Evolutionary conservation across 2,329 filamentous ascomycete genomes (phyloP).

Genomic region (Venturia carpophila): DNA sequence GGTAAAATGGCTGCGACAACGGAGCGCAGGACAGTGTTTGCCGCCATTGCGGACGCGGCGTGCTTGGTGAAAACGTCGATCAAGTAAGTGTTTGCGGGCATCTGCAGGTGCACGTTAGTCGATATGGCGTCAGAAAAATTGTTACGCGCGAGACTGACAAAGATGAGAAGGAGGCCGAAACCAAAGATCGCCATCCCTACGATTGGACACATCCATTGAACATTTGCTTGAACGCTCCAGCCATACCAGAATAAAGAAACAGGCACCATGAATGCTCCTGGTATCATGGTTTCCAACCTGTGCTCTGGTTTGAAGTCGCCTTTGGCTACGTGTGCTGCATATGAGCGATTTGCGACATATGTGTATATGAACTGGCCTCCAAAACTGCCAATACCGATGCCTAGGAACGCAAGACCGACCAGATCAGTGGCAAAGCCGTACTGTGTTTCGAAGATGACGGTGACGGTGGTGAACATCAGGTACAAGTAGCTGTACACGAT

Average conservation of each 20-base stretch:
- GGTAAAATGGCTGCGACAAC: constrained; percentile 35
- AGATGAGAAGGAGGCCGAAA: constrained; percentile 30
- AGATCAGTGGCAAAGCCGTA: constrained; percentile 35
- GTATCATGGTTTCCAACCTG: constrained; percentile 18
- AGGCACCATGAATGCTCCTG: constrained; percentile 25
- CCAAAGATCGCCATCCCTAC: constrained; percentile 30
- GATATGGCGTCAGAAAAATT: neutral
- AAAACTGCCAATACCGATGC: constrained; percentile 35
- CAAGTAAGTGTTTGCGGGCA: constrained; percentile 35
- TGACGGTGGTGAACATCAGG: constrained; percentile 41
- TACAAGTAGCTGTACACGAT: constrained; percentile 36
- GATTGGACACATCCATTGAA: constrained; percentile 33
- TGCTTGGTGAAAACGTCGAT: constrained; percentile 36
- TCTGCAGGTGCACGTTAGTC: constrained; percentile 22
- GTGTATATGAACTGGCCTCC: constrained; percentile 26
- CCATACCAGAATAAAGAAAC: constrained; percentile 33
- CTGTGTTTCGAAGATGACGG: constrained; percentile 33
- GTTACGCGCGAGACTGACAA: constrained; percentile 21
- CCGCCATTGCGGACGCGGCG: constrained; percentile 37
- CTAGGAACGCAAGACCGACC: constrained; percentile 36
- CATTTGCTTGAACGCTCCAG: constrained; percentile 29
- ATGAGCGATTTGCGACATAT: constrained; percentile 5
- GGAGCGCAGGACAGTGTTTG: constrained; percentile 33
- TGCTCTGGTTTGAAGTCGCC: constrained; percentile 19
- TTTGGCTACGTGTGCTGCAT: constrained; percentile 8